Evolutionary conservation across 1,284 basidiomycete genomes (phyloP).

Genomic region (Moesziomyces globuligerus): DNA sequence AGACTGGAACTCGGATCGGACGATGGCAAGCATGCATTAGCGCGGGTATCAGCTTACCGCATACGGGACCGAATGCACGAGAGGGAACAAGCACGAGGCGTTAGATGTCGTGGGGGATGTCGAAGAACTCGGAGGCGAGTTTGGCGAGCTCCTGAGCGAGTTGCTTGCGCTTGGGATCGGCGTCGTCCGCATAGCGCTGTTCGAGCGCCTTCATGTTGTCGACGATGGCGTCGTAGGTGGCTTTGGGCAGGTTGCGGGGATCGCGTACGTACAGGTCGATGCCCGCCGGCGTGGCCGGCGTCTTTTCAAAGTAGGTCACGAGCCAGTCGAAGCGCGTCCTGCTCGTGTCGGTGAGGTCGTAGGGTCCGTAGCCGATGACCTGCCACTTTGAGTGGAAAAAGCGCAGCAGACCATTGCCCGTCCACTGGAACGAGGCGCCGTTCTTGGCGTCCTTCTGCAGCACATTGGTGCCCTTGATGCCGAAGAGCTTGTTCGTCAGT

Average conservation of each 20-base stretch:
- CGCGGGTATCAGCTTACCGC: neutral
- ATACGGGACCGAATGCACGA: too few relatives aligned
- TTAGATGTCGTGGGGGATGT: constrained; percentile 38
- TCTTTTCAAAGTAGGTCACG: constrained; percentile 52
- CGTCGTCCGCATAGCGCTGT: constrained; percentile 18
- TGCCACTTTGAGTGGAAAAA: constrained; percentile 52
- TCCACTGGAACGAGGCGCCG: constrained; percentile 50
- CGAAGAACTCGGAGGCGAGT: constrained; percentile 27
- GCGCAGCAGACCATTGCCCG: constrained; percentile 38
- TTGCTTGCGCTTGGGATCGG: constrained; percentile 20
- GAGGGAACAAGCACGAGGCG: too few relatives aligned
- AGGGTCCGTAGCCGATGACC: constrained; percentile 46
- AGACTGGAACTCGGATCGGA: neutral
- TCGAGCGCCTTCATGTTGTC: constrained; percentile 29
- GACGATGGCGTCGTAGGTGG: constrained; percentile 24
- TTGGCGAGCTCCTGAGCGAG: constrained; percentile 35
- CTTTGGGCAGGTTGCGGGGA: constrained; percentile 27
- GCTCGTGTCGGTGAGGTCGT: constrained; percentile 36
- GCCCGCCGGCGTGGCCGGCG: constrained; percentile 35
- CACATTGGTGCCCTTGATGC: constrained; percentile 48
- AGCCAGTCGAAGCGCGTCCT: constrained; percentile 41
- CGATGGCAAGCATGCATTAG: neutral
- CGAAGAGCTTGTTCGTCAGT: constrained; percentile 38
- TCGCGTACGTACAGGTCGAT: constrained; percentile 47
- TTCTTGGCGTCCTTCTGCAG: constrained; percentile 42